These are phyloP conservation scores for Boletales sp. DNA, from an alignment of 768 basidiomycete species.

Conservation along the genomic window DNA sequence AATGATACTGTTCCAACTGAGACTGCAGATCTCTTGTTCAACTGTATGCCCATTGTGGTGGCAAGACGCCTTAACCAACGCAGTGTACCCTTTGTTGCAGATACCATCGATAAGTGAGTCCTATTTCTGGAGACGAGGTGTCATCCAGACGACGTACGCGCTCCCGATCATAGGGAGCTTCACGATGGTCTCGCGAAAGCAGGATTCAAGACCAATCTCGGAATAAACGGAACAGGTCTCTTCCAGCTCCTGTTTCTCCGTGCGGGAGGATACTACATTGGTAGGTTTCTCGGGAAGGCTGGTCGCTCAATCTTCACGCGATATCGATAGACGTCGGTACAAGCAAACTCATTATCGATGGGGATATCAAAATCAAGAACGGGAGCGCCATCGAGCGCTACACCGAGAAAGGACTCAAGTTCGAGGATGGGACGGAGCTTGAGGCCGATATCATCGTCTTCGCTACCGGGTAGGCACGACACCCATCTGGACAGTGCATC, in stretches of 20 bases:
- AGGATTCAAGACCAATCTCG: slow-evolving; percentile 38
- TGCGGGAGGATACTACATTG: slow-evolving; percentile 41
- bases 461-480: slow-evolving; percentile 24
- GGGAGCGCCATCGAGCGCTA: slow-evolving; percentile 33
- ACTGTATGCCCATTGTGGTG: slow-evolving; percentile 14
- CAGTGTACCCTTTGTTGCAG: slow-evolving; percentile 8
- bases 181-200: slow-evolving; percentile 35
- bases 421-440: slow-evolving; percentile 29
- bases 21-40: slow-evolving; percentile 16
- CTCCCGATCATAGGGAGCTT: slow-evolving; percentile 25
- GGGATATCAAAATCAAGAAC: slow-evolving; percentile 50
- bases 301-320: neutral
- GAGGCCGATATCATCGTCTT: slow-evolving; percentile 33
- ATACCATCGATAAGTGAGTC: slow-evolving; percentile 27
- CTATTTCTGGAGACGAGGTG: no score
- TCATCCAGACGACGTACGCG: neutral
- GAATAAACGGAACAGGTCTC: slow-evolving; percentile 32
- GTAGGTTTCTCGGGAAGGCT: slow-evolving; percentile 12
- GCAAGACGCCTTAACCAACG: slow-evolving; percentile 21
- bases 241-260: slow-evolving; percentile 24
- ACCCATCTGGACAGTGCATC: neutral
- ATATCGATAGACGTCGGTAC: slow-evolving; percentile 35
- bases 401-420: slow-evolving; percentile 28
- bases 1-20: slow-evolving; percentile 23
- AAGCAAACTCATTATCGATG: slow-evolving; percentile 41